A percentile compares a stretch with the other conserved stretches of the same genome.
phyloP scores from a whole-genome alignment of 768 basidiomycete genomes.

The Rhizopogon vulgaris region DNA sequence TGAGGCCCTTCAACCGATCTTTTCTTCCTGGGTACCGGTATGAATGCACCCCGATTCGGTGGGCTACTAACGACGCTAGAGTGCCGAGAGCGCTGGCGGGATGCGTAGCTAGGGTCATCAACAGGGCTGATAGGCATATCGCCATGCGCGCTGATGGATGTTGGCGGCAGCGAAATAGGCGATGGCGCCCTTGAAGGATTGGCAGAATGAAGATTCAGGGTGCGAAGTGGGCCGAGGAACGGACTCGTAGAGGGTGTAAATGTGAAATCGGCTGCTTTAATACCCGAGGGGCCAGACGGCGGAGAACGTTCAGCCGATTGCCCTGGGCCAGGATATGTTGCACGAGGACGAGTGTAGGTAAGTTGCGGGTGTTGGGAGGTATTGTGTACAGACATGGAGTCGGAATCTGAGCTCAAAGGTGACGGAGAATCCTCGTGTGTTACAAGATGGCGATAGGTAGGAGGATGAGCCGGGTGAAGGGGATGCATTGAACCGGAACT shows the following conservation, averaged over 20 bases:
- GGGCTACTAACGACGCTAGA: conserved; percentile 34
- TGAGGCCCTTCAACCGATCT: conserved; percentile 27
- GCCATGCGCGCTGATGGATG: conserved; percentile 21
- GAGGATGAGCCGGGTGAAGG: conserved; percentile 30
- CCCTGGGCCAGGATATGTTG: conserved; percentile 14
- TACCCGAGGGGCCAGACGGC: conserved; percentile 12
- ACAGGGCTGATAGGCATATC: conserved; percentile 28
- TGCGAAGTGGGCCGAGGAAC: conserved; percentile 72
- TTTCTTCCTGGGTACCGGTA: conserved; percentile 21
- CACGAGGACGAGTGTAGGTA: conserved; percentile 20
- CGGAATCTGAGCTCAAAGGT: conserved; percentile 65
- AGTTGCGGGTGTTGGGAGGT: conserved; percentile 23
- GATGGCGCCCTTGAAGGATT: conserved; percentile 68
- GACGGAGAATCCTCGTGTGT: conserved; percentile 61
- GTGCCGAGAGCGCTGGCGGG: conserved; percentile 21
- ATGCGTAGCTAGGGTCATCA: conserved; percentile 22
- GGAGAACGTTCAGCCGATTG: conserved; percentile 26
- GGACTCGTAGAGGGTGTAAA: conserved; percentile 74
- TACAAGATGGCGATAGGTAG: conserved; percentile 26
- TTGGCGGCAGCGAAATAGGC: conserved; percentile 59
- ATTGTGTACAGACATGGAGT: conserved; percentile 29
- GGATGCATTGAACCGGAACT: conserved; percentile 33
- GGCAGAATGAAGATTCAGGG: conserved; percentile 68
- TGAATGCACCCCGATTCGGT: conserved; percentile 23
- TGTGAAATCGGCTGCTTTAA: conserved; percentile 28